Percentiles rank a stretch among this genome's conserved stretches.
phyloP scores from a whole-genome alignment of 225 moss, liverwort and hornwort species.

The Polytrichum commune region DNA sequence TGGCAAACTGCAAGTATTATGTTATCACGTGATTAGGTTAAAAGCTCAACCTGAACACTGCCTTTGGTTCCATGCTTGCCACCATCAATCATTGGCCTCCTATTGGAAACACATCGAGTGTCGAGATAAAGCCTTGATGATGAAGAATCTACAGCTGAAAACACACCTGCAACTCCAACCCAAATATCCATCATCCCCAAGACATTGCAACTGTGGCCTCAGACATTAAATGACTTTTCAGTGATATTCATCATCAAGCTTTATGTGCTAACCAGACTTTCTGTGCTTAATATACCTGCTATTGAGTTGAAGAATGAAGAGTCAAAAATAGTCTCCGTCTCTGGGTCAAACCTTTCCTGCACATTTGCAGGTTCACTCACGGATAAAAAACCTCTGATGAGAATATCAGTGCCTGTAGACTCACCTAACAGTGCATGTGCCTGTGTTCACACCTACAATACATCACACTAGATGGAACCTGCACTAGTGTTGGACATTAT shows the following conservation, averaged over 20 bases:
- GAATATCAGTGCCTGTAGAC: background rate
- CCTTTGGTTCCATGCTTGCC: constrained; percentile 99
- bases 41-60: constrained; percentile 72
- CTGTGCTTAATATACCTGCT: constrained; percentile 64
- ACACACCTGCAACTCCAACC: constrained; percentile 60
- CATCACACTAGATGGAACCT: too few species aligned
- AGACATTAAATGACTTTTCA: background rate
- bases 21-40: too few species aligned
- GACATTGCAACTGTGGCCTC: too few species aligned
- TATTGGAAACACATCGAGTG: constrained; percentile 83
- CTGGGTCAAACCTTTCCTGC: constrained; percentile 90
- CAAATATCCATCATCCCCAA: background rate
- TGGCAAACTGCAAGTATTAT: too few species aligned
- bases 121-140: constrained; percentile 93
- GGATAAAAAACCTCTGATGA: constrained; percentile 36
- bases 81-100: constrained; percentile 96
- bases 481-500: too few species aligned
- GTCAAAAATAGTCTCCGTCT: constrained; percentile 91
- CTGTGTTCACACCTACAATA: too few species aligned
- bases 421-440: too few species aligned
- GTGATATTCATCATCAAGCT: constrained; percentile 19
- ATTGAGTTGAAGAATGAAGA: constrained; percentile 96
- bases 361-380: constrained; percentile 43
- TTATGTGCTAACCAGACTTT: constrained; percentile 39
- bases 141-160: constrained; percentile 88